A percentile compares a stretch with the other conserved stretches of the same genome.
Evolutionary conservation across 2,329 filamentous ascomycete species (phyloP).

Genomic region (Aureobasidium sp.): DNA sequence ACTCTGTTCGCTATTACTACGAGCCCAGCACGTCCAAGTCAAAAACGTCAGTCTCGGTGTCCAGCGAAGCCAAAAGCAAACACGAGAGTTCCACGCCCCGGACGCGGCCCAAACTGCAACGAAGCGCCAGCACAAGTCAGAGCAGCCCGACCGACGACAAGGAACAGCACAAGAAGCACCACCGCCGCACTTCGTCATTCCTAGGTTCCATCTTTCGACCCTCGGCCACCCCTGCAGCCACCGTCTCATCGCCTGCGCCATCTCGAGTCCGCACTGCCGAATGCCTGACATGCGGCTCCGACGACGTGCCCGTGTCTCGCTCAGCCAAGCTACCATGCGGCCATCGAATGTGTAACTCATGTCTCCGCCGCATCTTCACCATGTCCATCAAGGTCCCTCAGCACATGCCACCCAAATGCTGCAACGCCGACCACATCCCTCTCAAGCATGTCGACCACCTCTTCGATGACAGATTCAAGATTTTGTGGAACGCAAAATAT

Average conservation of each 20-base stretch:
- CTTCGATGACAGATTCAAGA: slow-evolving; percentile 69
- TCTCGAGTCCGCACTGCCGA: slow-evolving; percentile 37
- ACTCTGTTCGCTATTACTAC: neutral
- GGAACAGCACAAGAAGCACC: neutral
- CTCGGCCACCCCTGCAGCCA: slow-evolving; percentile 11
- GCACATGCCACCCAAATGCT: slow-evolving; percentile 82
- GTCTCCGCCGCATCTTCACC: slow-evolving; percentile 66
- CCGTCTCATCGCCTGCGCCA: slow-evolving; percentile 7
- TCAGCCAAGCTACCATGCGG: slow-evolving; percentile 68
- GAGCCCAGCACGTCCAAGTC: neutral
- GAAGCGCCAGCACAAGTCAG: slow-evolving; percentile 2
- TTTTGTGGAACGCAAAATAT: slow-evolving; percentile 72
- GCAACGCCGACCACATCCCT: slow-evolving; percentile 64
- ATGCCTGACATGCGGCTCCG: slow-evolving; percentile 64
- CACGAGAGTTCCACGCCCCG: neutral
- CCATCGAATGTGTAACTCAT: slow-evolving; percentile 74
- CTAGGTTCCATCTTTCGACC: slow-evolving; percentile 23
- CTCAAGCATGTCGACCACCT: slow-evolving; percentile 68
- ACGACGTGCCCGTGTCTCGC: slow-evolving; percentile 57
- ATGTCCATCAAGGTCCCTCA: slow-evolving; percentile 69
- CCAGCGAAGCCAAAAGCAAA: neutral
- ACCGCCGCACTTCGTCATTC: slow-evolving; percentile 16
- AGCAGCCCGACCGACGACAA: neutral
- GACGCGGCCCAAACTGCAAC: slow-evolving; percentile 8
- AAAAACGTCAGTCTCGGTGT: neutral